Percentiles rank a stretch among this genome's conserved stretches.
Evolutionary conservation across 192 early-diverging fungal species (phyloP).

Genomic region (Entomortierella parvispora): DNA sequence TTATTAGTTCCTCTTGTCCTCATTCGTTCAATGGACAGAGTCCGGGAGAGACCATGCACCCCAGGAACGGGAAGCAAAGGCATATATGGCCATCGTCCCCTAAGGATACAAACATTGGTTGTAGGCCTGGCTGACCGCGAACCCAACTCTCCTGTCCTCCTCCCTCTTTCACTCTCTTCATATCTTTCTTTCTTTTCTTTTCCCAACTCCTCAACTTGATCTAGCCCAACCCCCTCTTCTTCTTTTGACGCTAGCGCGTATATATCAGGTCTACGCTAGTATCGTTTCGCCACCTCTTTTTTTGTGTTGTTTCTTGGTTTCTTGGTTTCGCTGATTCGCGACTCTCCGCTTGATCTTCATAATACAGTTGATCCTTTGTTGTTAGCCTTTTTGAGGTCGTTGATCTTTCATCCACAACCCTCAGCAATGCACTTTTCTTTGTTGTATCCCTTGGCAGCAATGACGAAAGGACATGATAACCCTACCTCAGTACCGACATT

Average conservation of each 20-base stretch:
- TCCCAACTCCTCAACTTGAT: neutral
- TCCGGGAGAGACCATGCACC: no score
- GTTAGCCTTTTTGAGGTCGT: neutral
- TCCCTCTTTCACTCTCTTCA: neutral
- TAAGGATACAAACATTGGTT: no score
- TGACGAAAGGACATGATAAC: no score
- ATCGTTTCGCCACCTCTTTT: neutral
- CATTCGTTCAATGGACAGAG: no score
- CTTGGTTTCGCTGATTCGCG: neutral
- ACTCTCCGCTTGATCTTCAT: slow-evolving; percentile 3
- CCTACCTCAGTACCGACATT: no score
- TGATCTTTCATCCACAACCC: neutral
- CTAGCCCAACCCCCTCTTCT: neutral
- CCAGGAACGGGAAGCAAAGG: no score
- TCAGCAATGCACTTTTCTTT: no score
- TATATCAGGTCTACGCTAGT: neutral
- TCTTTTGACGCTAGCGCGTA: neutral
- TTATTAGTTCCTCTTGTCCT: neutral
- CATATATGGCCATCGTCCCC: neutral
- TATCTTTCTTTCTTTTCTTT: neutral
- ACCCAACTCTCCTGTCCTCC: no score
- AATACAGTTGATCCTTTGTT: neutral
- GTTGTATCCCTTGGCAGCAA: no score
- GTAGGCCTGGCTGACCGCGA: no score
- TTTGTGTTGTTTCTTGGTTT: neutral